Base-by-base conservation (phyloP, 345 rosid species). In the Trapa bicornis region DNA sequence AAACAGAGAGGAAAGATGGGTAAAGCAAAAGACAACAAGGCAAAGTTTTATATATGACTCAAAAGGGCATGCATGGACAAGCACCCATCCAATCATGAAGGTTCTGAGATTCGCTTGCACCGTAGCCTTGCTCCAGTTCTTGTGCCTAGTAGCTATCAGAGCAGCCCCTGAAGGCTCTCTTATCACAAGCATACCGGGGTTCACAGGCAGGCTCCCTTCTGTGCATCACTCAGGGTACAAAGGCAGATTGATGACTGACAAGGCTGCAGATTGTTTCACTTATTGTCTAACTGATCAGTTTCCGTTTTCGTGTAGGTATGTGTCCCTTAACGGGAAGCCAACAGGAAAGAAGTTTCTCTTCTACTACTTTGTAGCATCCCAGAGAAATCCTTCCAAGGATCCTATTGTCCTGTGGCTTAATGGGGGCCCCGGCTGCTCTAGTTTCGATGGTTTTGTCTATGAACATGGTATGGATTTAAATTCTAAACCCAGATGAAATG, bases 381-480 rank as follows among this genome's bases (percentile, higher is more conserved):
- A 76, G 65, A 76, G 78, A 52, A 70, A 57, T 41, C 77, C 82
- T 1, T 36, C 58, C 14, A 68, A 13, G 17, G 80, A 78, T 70
- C 84, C 86, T 4, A 73, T 82, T 17, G 80, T 82, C 11, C 58
- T 82, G 35, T 80, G 86, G 82, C 77, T 80, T 6, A 80, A 80
- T 64, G 86, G 82, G 32, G 86, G 86, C 35, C 86, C 84, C 17
- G 84, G 83, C 3, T 82, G 86, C 74, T 82, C 86, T 62, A 78
- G 82, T 77, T 61, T 82, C 33, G 82, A 78, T 72, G 80, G 80
- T 0, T 82, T 78, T 48, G 75, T 82, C 45, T 80, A 82, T 29
- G 80, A 80, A 70, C 82, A 80, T 64, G 83, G 83, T 82, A 67
- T 16, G 8, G 22, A 42, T 17, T 1, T 1, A 42, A 14, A 2